A percentile compares a stretch with the other conserved stretches of the same genome.
phyloP scores from a whole-genome alignment of 345 rosid genomes.

The Microthlaspi erraticum region DNA sequence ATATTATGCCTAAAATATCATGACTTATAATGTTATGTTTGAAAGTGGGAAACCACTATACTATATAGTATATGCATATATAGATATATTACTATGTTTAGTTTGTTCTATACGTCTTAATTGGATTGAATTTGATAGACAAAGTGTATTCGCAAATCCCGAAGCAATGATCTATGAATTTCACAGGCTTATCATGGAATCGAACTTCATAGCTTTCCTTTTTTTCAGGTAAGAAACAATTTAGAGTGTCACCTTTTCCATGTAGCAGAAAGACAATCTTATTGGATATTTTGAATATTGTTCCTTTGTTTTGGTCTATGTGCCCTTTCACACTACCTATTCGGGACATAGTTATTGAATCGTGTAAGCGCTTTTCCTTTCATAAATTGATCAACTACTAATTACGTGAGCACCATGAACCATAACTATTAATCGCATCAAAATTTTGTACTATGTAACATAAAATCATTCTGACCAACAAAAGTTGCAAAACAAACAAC shows the following conservation, averaged over 20 bases:
- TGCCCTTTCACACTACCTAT: conserved; percentile 5
- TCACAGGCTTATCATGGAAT: no score
- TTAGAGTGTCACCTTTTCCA: neutral
- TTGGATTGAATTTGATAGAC: no score
- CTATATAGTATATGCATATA: no score
- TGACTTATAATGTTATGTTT: no score
- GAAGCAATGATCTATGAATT: no score
- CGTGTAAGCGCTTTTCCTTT: neutral
- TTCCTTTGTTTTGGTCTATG: neutral
- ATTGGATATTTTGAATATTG: neutral
- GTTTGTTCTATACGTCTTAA: no score
- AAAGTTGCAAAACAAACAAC: neutral
- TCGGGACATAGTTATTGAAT: neutral
- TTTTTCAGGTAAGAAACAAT: neutral
- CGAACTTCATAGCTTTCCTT: no score
- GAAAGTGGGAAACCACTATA: no score
- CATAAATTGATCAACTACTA: neutral
- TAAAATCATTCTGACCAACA: neutral
- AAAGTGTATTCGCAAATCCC: no score
- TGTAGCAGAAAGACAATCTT: no score
- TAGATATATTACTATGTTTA: no score
- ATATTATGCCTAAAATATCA: no score
- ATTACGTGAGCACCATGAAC: conserved; percentile 28
- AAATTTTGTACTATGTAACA: neutral
- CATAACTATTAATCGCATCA: neutral